Evolutionary conservation across 2,329 filamentous ascomycete species (phyloP), one percentile per base, ranked within the genome.

Genomic region (Coniochaeta sp.): DNA sequence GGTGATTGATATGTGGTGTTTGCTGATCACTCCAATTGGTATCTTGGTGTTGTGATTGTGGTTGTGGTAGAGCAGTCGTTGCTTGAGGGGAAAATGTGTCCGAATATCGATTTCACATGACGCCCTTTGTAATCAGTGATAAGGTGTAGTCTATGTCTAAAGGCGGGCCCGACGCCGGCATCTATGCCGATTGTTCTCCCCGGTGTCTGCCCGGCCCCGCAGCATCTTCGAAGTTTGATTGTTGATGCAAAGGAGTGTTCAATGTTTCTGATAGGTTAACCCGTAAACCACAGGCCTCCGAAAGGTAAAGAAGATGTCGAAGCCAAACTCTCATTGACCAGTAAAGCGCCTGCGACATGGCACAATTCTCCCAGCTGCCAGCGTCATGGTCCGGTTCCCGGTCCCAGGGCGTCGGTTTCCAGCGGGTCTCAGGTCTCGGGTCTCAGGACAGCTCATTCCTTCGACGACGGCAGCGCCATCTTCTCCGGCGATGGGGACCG

Each of bases 401-500:
- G n/a, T n/a, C n/a, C n/a, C n/a, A 42, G 22, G 10, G 7, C 22
- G 22, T 24, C 18, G 18, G 20, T n/a, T 24, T 26, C 20, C 20
- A 22, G 20, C 20, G 7, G 12, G 14, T 6, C 18, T 26, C 38
- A 22, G 38, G 18, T 22, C 20, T 22, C 38, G 38, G 38, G 6
- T 24, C 2, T 24, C 32, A n/a, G n/a, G 9, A 18, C 47, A 14
- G 22, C 26, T 13, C 14, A 18, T 13, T 22, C 9, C 30, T 42
- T 16, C 24, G 9, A 27, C 1, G 35, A 12, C 18, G 22, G 24
- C 12, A 35, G 50, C 42, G 52, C 50, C 24, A 53, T 53, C 28
- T 38, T 48, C 57, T 57, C 55, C 8, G 6, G 31, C 8, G 28
- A 51, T 6, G 56, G 59, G 16, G 45, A 50, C 14, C 27, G 38